Evolutionary conservation across 1,284 basidiomycete genomes (phyloP).

Genomic region (Leccinum subrobustum): DNA sequence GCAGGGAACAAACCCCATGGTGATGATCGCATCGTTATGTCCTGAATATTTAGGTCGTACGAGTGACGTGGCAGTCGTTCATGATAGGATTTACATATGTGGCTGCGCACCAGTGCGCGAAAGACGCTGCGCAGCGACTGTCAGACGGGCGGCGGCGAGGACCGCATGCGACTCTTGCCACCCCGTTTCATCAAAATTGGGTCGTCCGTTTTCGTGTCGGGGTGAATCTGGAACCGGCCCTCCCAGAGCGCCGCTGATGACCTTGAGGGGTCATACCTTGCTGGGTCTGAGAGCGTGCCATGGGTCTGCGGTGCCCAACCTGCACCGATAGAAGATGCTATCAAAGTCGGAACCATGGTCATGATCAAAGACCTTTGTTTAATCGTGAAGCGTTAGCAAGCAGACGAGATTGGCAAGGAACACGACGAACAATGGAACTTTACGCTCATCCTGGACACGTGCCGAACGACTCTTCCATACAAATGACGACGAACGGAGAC

Average conservation of each 20-base stretch:
- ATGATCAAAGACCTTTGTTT: constrained; percentile 55
- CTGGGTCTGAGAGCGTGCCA: constrained; percentile 72
- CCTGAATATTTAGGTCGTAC: constrained; percentile 10
- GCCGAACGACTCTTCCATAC: constrained; percentile 75
- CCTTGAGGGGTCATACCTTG: constrained; percentile 71
- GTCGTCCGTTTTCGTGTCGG: constrained; percentile 66
- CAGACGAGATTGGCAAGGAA: neutral
- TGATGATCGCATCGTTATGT: constrained; percentile 9
- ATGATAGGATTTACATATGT: constrained; percentile 3
- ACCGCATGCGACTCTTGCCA: constrained; percentile 10
- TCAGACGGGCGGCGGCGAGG: constrained; percentile 21
- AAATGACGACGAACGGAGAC: constrained; percentile 80
- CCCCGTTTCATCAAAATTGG: constrained; percentile 44
- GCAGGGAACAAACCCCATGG: constrained; percentile 12
- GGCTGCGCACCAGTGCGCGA: neutral
- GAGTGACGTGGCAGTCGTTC: constrained; percentile 6
- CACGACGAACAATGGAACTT: constrained; percentile 39
- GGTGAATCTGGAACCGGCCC: constrained; percentile 84
- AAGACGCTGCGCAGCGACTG: constrained; percentile 2
- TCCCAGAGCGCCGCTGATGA: constrained; percentile 80
- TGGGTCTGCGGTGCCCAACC: constrained; percentile 61
- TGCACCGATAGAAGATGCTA: constrained; percentile 83
- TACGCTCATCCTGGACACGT: constrained; percentile 49
- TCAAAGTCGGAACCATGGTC: constrained; percentile 86
- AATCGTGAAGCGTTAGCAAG: constrained; percentile 6